A percentile compares a stretch with the other conserved stretches of the same genome.
Conservation (phyloP, 768 basidiomycete genomes). For the Suillus plorans region DNA sequence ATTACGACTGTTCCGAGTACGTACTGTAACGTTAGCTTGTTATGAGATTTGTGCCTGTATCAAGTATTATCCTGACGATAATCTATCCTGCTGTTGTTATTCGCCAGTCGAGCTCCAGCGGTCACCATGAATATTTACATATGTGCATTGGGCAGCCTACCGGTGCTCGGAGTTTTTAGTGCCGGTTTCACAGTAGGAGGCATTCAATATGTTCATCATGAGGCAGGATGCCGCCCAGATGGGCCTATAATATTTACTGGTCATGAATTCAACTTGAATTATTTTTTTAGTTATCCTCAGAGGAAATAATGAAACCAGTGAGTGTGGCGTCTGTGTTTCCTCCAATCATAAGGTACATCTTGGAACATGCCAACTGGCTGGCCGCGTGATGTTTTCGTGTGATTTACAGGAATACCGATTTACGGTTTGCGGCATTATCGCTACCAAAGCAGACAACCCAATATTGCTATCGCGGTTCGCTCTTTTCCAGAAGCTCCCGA, state of each 20-base stretch:
- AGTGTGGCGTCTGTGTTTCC: background rate
- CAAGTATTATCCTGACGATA: constrained; percentile 3
- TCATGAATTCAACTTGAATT: background rate
- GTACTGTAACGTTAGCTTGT: constrained; percentile 5
- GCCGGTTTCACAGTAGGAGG: background rate
- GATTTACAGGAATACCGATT: background rate
- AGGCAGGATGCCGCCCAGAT: background rate
- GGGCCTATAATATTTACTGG: background rate
- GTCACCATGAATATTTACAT: too few species aligned
- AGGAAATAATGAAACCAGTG: background rate
- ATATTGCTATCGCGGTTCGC: background rate
- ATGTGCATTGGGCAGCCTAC: background rate
- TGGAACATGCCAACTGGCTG: background rate
- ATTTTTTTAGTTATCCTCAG: background rate
- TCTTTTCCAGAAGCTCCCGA: background rate
- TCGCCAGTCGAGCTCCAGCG: background rate
- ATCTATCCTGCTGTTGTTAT: background rate
- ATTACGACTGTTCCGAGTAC: background rate
- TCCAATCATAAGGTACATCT: background rate
- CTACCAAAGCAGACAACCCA: background rate
- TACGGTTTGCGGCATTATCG: background rate
- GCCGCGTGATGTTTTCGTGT: background rate
- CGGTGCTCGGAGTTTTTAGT: background rate
- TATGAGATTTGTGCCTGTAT: constrained; percentile 1
- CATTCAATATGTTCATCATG: background rate